Evolutionary conservation across 257 asterid species (phyloP), one percentile per base, ranked within the genome.

Genomic region (Capsicum chinense): DNA sequence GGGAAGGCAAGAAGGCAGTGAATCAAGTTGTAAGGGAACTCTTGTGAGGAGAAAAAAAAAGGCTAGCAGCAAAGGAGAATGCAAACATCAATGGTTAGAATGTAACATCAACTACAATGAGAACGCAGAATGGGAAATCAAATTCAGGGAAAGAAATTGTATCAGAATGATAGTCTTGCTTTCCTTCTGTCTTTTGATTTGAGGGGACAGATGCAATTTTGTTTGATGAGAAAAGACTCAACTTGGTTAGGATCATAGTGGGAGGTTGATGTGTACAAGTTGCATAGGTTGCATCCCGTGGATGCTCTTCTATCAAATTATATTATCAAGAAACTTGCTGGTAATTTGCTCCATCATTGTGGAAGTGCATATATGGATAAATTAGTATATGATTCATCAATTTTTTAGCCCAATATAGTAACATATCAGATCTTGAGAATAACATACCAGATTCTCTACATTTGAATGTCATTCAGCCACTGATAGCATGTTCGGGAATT

Each of bases 1-100:
- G n/a, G 47, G 47, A 66, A 66, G 73, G 39, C 73, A 33, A 66
- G 52, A 68, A 68, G 78, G 54, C 47, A 39, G 54, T 69, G 78
- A 39, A 39, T 48, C 33, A 7, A 15, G 56, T 69, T 37, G 0
- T 35, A 69, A 39, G 33, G 78, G 8, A 68, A 68, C 17, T 69
- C 56, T 68, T 39, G 78, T 39, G 4, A 15, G 33, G 33, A 69
- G 78, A 39, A 39, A 39, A 69, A 39, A 69, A 3, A 42, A 69
- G 54, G 56, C 52, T n/a, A 39, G 54, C 26, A 15, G 33, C 54
- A 69, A 37, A 66, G 35, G 78, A 15, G 78, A 69, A 69, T 39
- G 42, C 2, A 9, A 39, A 39, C 26, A 37, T 39, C 54, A 42
- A 69, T 5, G 5, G 33, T 39, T 69, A 33, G 1, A 7, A 39